Base-by-base conservation (phyloP, 202 grass and related monocot genomes). In the Schoenoplectus triqueter region DNA sequence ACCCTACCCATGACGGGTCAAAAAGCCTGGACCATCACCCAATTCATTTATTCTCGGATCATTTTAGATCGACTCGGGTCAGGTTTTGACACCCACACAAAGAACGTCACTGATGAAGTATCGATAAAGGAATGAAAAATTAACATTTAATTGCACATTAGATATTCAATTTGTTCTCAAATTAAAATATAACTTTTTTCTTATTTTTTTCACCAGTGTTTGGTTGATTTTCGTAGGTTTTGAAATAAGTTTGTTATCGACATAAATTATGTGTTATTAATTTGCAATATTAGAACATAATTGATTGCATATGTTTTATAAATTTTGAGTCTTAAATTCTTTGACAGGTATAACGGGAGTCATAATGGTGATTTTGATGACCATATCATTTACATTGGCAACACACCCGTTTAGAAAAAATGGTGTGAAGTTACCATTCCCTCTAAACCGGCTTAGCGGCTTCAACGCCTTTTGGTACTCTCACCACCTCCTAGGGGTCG, bases 391-490 rank as follows among this genome's bases (percentile, higher is more conserved):
- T 86, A 99, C 93, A 18, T 87, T 99, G 2, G 96, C 96, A 44
- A 96, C 96, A 0, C 93, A 99, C 79, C 96, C 93, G 7, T 99
- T 99, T 69, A 83, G 96, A 54, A 99, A 99, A 89, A 92, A 94
- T 81, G 51, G 83, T 4, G 60, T 67, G 31, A 14, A 78, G 17
- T 86, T 99, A 4, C 96, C 96, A 0, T 88, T 89, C 19, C 96
- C 89, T 3, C 78, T 99, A 5, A 92, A 96, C 85, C 87, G 96
- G 1, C 93, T 99, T 7, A 85, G 90, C 7, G 96, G 96, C 1
- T 99, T 99, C 96, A 99, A 99, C 67, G 93, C 93, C 21, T 99
- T 99, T 81, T 99, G 96, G 96, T 99, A 99, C 86, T 99, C 96
- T 1, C 96, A 99, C 86, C 96, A 99, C 82, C 96, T 99, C 6